Base-by-base conservation (phyloP, 805 yeast genomes). In the Schwanniomyces pseudopolymorphus region DNA sequence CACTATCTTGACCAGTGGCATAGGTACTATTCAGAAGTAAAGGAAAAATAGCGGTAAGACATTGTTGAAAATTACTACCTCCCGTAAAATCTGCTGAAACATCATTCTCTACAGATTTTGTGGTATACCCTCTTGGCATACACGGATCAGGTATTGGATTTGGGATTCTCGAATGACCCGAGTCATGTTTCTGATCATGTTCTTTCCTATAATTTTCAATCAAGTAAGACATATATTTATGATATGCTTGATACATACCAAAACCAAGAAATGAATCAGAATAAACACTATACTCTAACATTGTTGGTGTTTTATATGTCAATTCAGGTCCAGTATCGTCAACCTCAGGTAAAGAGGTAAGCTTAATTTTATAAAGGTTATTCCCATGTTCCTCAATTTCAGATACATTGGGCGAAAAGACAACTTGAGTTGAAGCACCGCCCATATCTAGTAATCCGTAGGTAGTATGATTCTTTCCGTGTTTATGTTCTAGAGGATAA, bases 401-500 rank as follows among this genome's bases (percentile, higher is more conserved):
- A 1, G 77, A 67, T 17, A 58, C 40, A 53, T 77, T 75, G 0
- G 89, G 88, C 59, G 75, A 80, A 54, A 83, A 83, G 3, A 82
- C 82, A 17, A 84, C 78, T 57, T 84, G 88, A 0, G 85, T 79
- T 1, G 83, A 78, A 0, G 84, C 84, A 0, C 85, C 87, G 9
- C 86, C 86, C 81, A 81, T 75, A 50, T 81, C 84, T 33, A 81
- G 60, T 13, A 81, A 57, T 0, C 88, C 89, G 49, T 74, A 81
- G 0, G 86, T 77, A 10, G 71, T 60, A 45, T 72, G 75, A 39
- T 65, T 64, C 39, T 72, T 67, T 5, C 79, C 80, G 44, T 72
- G 77, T 27, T 70, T 57, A 40, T 70, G 75, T 4, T 57, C 52
- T 9, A 51, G 54, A 1, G 72, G 72, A n/a, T 59, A 44, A 33